Evolutionary conservation across 1,139 yeast species (phyloP), one percentile per base, ranked within the genome.

Genomic region (Blastobotrys aristatus): DNA sequence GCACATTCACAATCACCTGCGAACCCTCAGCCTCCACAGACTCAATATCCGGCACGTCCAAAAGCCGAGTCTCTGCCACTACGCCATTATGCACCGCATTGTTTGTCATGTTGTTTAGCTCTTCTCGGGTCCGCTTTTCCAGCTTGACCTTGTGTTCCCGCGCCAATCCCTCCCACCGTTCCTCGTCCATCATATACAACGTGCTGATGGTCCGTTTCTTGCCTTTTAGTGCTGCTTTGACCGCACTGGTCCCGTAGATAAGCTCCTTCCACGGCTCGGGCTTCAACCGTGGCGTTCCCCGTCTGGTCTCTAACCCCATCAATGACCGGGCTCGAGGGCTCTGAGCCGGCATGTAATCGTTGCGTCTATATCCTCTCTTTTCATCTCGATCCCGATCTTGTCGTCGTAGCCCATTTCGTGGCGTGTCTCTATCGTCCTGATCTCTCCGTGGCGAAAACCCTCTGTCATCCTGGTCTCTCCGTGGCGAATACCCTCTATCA

Each of bases 21-120:
- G 6, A 2, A 8, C 11, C 24, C 7, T 18, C 24, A 8, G 37
- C 13, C 5, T 6, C 14, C 17, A 46, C 17, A 2, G 50, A 7
- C 1, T 32, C 26, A 8, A 81, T 64, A 24, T 70, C 70, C 2
- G 74, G 70, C 1, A 78, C 64, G 14, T 70, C 69, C 26, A 85
- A 57, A 2, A 84, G 82, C 53, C 77, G 75, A 0, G 90, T 75
- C 58, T 84, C 88, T 44, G 87, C 62, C 0, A 84, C 92, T 26
- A 82, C 74, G 7, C 95, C 94, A 63, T 89, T 89, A 66, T 89
- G 96, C 11, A 86, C 88, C 2, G 82, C 92, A 58, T 81, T 78
- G 35, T 76, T 73, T 27, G 88, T 75, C 55, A 87, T 62, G 7
- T 70, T 63, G 58, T 84, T 83, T 55, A 89, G 66, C 30, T 77